phyloP scores from a whole-genome alignment of 352 stramenopile genomes.

The Thraustochytrium sp. region DNA sequence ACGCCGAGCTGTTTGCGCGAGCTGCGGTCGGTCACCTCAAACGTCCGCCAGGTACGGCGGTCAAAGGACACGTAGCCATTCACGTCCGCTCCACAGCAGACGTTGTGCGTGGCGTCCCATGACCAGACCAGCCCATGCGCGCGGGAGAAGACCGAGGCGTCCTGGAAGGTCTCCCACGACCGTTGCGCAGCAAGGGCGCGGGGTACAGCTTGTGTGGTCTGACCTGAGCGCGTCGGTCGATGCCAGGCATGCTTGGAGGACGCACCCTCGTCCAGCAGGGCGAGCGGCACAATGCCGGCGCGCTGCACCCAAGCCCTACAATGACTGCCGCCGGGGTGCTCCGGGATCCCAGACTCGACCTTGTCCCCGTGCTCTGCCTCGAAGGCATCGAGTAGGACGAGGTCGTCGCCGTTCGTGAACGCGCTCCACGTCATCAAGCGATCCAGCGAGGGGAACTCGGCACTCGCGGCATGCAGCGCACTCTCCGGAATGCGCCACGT shows the following conservation, averaged over 20 bases:
- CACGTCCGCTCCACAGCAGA: background rate
- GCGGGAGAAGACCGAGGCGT: background rate
- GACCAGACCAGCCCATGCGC: background rate
- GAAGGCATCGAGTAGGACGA: background rate
- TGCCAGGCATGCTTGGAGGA: background rate
- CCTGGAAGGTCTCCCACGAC: background rate
- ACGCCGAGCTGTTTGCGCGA: background rate
- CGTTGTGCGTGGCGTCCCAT: background rate
- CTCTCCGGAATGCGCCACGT: background rate
- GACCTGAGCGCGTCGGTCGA: too few relatives aligned
- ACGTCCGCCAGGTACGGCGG: background rate
- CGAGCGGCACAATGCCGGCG: background rate
- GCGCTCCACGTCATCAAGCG: background rate
- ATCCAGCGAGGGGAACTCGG: background rate
- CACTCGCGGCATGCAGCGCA: background rate
- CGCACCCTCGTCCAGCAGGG: background rate
- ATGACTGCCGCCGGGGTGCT: background rate
- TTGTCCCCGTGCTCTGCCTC: background rate
- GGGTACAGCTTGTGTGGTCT: too few relatives aligned
- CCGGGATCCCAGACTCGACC: background rate
- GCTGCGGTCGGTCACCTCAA: background rate
- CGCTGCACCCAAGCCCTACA: background rate
- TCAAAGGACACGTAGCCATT: constrained; percentile 2
- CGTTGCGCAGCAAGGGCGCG: background rate
- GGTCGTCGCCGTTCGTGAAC: constrained; percentile 31